phyloP scores from a whole-genome alignment of 192 early-diverging fungal species.

The Cetraspora pellucida region DNA sequence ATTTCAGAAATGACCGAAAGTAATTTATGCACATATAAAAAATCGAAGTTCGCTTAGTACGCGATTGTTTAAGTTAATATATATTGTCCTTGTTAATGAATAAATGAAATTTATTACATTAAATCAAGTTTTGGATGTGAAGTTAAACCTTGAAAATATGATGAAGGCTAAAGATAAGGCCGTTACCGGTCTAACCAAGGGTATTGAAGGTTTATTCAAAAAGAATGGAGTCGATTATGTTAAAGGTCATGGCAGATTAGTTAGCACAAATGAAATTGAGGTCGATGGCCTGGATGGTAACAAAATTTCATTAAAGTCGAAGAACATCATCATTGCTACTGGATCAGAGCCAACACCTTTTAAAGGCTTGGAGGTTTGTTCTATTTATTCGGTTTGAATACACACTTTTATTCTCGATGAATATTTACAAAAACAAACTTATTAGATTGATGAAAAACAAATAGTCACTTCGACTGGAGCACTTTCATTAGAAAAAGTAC shows the following conservation, averaged over 20 bases:
- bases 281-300: conserved; percentile 82
- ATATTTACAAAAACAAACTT: conserved; percentile 1
- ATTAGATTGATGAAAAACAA: conserved; percentile 86
- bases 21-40: too few relatives aligned
- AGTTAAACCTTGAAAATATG: conserved; percentile 85
- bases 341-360: conserved; percentile 93
- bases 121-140: conserved; percentile 78
- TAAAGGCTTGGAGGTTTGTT: conserved; percentile 79
- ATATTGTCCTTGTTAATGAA: background rate
- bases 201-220: conserved; percentile 94
- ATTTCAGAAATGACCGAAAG: too few relatives aligned
- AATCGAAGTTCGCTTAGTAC: too few relatives aligned
- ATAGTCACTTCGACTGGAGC: conserved; percentile 99
- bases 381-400: background rate
- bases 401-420: background rate
- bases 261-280: conserved; percentile 75
- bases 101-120: background rate
- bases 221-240: conserved; percentile 97
- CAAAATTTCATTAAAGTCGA: conserved; percentile 74
- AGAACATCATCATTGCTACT: conserved; percentile 98
- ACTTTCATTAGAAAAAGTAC: conserved; percentile 88
- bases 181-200: conserved; percentile 85
- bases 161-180: conserved; percentile 90
- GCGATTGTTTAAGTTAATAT: background rate
- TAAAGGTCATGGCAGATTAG: conserved; percentile 89